These are phyloP conservation scores for Atalantia buxifolia DNA, from an alignment of 345 rosid species.

Conservation along the genomic window DNA sequence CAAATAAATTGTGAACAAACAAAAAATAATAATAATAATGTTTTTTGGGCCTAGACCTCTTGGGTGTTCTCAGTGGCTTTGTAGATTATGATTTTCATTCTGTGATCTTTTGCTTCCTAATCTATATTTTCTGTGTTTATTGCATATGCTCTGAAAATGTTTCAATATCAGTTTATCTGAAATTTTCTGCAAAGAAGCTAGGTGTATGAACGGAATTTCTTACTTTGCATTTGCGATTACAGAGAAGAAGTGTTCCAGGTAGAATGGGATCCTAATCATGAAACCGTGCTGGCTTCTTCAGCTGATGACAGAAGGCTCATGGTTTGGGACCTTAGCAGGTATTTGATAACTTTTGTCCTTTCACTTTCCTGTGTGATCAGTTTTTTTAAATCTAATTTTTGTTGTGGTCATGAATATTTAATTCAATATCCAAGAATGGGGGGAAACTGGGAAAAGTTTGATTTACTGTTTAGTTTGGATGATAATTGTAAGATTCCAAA, in stretches of 20 bases:
- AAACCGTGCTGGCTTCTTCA: constrained; percentile 86
- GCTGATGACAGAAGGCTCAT: constrained; percentile 89
- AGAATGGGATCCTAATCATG: constrained; percentile 98
- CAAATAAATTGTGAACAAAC: not conserved
- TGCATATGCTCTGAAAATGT: not conserved
- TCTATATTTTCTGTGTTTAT: not conserved
- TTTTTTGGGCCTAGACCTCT: not conserved
- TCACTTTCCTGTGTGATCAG: not conserved
- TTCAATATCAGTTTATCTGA: not conserved
- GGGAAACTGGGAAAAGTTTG: not conserved
- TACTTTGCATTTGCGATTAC: constrained; percentile 20
- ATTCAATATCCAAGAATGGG: not conserved
- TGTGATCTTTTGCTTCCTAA: not conserved
- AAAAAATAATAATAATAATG: not conserved
- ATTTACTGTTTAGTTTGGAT: not conserved
- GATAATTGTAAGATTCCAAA: too few relatives aligned
- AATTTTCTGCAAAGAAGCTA: not conserved
- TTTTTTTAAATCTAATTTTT: not conserved
- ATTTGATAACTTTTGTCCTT: constrained; percentile 1
- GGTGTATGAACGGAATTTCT: not conserved
- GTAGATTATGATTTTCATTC: not conserved
- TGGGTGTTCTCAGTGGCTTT: not conserved
- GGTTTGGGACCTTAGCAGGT: constrained; percentile 97
- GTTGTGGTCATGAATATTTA: not conserved
- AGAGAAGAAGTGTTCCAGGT: constrained; percentile 95